Percentiles rank a stretch among this genome's conserved stretches.
phyloP scores from a whole-genome alignment of 2,329 filamentous ascomycete genomes.

The Ascochyta viciae-villosae region DNA sequence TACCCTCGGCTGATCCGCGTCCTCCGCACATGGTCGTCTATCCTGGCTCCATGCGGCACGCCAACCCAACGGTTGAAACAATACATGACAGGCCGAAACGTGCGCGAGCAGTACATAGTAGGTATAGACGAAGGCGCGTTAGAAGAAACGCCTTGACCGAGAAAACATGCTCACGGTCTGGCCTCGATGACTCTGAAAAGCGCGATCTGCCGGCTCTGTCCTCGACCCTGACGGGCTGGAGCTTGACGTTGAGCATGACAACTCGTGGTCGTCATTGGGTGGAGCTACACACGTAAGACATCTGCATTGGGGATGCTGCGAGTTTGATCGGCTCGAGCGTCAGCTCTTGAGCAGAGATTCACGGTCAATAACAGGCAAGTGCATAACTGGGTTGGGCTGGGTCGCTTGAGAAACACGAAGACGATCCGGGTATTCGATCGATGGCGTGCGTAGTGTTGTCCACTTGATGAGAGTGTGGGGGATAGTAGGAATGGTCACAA shows the following conservation, averaged over 20 bases:
- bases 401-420: conserved; percentile 7
- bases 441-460: conserved; percentile 16
- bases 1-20: conserved; percentile 5
- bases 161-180: conserved; percentile 5
- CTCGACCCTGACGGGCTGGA: conserved; percentile 1
- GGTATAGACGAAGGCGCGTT: conserved; percentile 9
- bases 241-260: conserved; percentile 9
- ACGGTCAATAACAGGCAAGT: conserved; percentile 11
- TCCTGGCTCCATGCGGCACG: conserved; percentile 7
- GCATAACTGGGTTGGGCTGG: conserved; percentile 1
- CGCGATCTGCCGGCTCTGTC: conserved; percentile 1
- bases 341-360: conserved; percentile 3
- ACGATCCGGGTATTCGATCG: conserved; percentile 12
- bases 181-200: not conserved
- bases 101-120: not conserved
- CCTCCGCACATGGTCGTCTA: conserved; percentile 8
- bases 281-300: conserved; percentile 20
- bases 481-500: conserved; percentile 16
- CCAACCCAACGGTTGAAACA: conserved; percentile 17
- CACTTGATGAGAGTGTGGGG: conserved; percentile 12
- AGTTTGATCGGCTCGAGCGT: conserved; percentile 6
- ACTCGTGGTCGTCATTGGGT: conserved; percentile 15
- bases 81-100: conserved; percentile 13
- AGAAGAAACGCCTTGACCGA: conserved; percentile 3
- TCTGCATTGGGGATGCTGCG: not conserved